Evolutionary conservation across 2,329 filamentous ascomycete species (phyloP), one percentile per base, ranked within the genome.

Genomic region (Saccharata proteae): DNA sequence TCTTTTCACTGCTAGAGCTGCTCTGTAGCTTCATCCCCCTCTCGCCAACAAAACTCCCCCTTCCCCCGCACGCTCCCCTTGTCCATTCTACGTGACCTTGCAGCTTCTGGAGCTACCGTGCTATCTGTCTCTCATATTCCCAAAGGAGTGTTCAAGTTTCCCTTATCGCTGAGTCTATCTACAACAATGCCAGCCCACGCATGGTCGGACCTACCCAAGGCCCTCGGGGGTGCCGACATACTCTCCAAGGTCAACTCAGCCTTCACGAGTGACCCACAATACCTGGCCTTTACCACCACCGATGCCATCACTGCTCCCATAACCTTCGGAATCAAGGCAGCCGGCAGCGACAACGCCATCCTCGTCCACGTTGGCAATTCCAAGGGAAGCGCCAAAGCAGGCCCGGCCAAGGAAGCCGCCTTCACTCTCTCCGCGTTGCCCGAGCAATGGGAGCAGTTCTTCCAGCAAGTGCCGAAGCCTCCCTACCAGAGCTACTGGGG

Each of bases 401-500:
- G 52, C 10, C 38, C 43, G 5, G 30, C 48, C 4, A 49, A 52
- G 29, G 51, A 54, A 35, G 48, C 50, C 1, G 25, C 51, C 1
- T 64, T 62, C 40, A 51, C 46, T 0, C 49, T 64, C 4, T 53
- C 49, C 13, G 59, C 59, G 8, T 44, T 57, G 3, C 57, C 59
- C 3, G 56, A 62, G 37, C 58, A 64, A 46, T 64, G 60, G 60
- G 52, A 61, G 40, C 48, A 59, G 27, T 59, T 60, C 43, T 61
- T 62, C 48, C 53, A 61, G 35, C 47, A 51, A 19, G 54, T 59
- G 1, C 59, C 59, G 4, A 53, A 49, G 1, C 24, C 19, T 19
- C 59, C 59, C 10, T 61, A 63, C 36, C 59, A 63, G 35, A 59
- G 55, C 34, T 63, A 61, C 39, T 62, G 58, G 59, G 55, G 55